Evolutionary conservation across 179 eudicot species (phyloP).

Genomic region (Nepenthes alata): DNA sequence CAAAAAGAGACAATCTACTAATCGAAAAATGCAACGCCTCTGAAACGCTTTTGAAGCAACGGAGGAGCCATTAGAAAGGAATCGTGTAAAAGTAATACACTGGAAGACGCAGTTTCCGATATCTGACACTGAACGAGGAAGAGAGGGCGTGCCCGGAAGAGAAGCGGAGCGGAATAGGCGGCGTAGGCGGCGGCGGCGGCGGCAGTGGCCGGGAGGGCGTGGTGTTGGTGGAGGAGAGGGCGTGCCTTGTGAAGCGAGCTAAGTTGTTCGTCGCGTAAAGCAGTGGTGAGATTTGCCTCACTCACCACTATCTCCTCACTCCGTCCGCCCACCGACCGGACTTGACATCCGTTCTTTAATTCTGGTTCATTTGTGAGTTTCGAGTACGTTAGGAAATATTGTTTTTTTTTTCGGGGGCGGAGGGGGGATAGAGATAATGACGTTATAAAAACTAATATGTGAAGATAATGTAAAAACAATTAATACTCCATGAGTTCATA

Average conservation of each 20-base stretch:
- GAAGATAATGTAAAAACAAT: too few species aligned
- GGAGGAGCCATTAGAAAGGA: conserved; percentile 3
- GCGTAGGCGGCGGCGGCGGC: conserved; percentile 19
- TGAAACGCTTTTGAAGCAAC: conserved; percentile 4
- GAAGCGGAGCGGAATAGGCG: neutral
- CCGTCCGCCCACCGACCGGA: conserved; percentile 14
- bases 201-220: neutral
- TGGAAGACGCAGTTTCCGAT: neutral
- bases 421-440: too few species aligned
- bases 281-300: conserved; percentile 2
- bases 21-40: neutral
- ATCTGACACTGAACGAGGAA: neutral
- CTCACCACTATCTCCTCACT: neutral
- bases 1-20: too few species aligned
- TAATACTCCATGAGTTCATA: too few species aligned
- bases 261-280: neutral
- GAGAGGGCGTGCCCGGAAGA: conserved; percentile 9
- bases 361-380: conserved; percentile 19
- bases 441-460: too few species aligned
- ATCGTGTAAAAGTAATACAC: conserved; percentile 1
- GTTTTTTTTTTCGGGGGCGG: too few species aligned
- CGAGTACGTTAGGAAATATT: conserved; percentile 6
- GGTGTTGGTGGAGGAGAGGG: too few species aligned
- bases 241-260: neutral
- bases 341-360: conserved; percentile 14